Evolutionary conservation across 805 yeast species (phyloP), one percentile per base, ranked within the genome.

Genomic region (Yamadazyma laniorum): DNA sequence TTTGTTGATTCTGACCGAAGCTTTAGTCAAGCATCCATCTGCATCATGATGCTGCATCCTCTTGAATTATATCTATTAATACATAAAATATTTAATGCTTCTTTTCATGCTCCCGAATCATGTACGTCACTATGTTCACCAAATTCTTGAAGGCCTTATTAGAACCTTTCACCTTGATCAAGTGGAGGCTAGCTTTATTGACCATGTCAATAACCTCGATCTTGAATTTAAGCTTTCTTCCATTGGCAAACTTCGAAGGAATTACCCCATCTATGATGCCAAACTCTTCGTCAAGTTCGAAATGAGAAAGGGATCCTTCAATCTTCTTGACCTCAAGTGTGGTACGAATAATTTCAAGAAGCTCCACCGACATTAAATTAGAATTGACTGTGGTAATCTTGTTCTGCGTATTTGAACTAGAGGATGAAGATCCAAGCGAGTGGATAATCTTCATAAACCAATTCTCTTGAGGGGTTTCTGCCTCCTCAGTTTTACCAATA

Each of bases 291-390:
- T 66, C 72, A 26, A 72, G 57, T 2, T 63, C 64, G 11, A 68
- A 69, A 18, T 61, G 58, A 13, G 58, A 53, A 8, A 75, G 62
- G 3, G 79, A 63, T 0, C 80, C 80, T 51, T 75, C 80, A 37
- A 72, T 63, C 38, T 63, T 56, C 48, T 74, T 72, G 50, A 74
- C 53, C 44, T 64, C 66, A 37, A 75, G 53, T 6, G 74, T 73
- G 35, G 61, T 61, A 39, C 59, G 63, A 38, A 69, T 58, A 7
- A 65, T 53, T 18, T 62, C 44, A 41, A 60, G 54, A 31, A 69
- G 58, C 18, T 62, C 63, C 4, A 19, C 35, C 3, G 72, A 51
- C 9, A 48, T 44, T 29, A 67, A 51, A 3, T 44, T 33, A 2
- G 71, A 60, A 42, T 68, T 69, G 18, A 68, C 52, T 4, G 65